Base-by-base conservation (phyloP, 1,139 yeast species). In the Geotrichum carabidarum region DNA sequence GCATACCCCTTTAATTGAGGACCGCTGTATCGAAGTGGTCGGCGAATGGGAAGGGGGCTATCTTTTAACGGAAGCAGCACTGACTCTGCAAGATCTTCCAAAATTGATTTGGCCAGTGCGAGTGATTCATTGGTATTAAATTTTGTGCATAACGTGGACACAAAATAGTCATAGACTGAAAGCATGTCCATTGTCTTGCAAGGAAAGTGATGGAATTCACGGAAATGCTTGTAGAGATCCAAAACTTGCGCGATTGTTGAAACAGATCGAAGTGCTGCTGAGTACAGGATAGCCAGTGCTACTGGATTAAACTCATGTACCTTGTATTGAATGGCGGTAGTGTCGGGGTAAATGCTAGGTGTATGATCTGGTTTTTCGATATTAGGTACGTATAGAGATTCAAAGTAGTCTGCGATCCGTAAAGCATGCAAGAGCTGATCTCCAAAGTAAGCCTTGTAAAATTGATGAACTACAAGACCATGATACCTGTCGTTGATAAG, bases 401-500 rank as follows among this genome's bases (percentile, higher is more conserved):
- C 45, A 15, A 51, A 43, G 40, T 54, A 50, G 6, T 31, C 37
- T 12, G 27, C 36, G 4, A 59, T 30, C 4, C 62, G 61, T 15
- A 60, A 53, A 4, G 49, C 44, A 2, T 51, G 50, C 18, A 58
- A 42, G 4, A 46, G 22, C 12, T 48, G 38, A 1, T 22, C 27
- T 32, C 52, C 58, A 53, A 52, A 56, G 30, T 53, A 56, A 3
- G 54, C 49, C 35, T 31, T 34, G 52, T 60, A 65, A 43, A 63
- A 62, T 8, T 59, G 47, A n/a, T 58, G 44, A 0, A 63, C 61
- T 11, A 59, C 51, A 4, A 38, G 51, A 3, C 64, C 60, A 15
- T 60, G 58, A 44, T 65, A 63, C 8, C 59, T 48, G 22, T 62
- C 57, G 7, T 59, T 49, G 2, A 64, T 36, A 27, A 65, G 49